Conservation (phyloP, 2,329 filamentous ascomycete genomes). For the Venturia effusa region DNA sequence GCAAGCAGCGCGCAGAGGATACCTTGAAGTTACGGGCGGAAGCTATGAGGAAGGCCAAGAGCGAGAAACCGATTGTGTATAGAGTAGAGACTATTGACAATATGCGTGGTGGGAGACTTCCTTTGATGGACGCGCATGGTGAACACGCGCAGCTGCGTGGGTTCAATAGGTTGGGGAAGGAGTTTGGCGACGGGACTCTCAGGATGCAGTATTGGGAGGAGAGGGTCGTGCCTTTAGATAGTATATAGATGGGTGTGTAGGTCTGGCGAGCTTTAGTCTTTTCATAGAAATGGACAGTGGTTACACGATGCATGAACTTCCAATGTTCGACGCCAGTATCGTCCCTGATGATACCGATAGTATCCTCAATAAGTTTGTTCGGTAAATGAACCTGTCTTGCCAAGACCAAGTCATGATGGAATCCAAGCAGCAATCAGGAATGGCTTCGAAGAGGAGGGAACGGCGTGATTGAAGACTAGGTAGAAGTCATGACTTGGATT, state of each 20-base stretch:
- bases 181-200: neutral
- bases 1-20: neutral
- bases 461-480: too few relatives aligned
- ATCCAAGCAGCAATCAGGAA: too few relatives aligned
- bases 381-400: too few relatives aligned
- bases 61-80: neutral
- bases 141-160: neutral
- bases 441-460: too few relatives aligned
- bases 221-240: neutral
- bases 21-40: neutral
- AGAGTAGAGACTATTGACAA: neutral
- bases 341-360: too few relatives aligned
- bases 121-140: neutral
- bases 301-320: too few relatives aligned
- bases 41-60: neutral
- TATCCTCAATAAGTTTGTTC: too few relatives aligned
- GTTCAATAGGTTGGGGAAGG: neutral
- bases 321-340: too few relatives aligned
- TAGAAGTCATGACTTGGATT: too few relatives aligned
- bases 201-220: constrained; percentile 3
- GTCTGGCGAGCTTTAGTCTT: too few relatives aligned
- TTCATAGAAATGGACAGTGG: too few relatives aligned
- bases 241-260: neutral
- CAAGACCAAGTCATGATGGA: too few relatives aligned
- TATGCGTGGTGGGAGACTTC: neutral